Conservation (phyloP, 2,329 filamentous ascomycete species). For the Neofusicoccum kwambonambiense region DNA sequence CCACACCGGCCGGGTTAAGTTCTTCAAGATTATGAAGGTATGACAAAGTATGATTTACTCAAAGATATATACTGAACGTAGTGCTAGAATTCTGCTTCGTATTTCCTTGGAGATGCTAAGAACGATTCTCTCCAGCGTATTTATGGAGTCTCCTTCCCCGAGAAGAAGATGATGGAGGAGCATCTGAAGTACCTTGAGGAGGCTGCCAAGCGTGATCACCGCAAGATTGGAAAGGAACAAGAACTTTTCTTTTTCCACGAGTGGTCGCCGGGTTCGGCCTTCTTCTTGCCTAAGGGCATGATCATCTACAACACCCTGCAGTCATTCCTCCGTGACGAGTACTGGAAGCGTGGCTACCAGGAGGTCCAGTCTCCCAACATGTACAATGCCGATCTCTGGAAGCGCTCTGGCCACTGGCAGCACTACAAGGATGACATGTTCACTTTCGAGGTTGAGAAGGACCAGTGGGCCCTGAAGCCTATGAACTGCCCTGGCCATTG, state of each 20-base stretch:
- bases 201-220: constrained; percentile 95
- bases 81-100: constrained; percentile 67
- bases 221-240: constrained; percentile 90
- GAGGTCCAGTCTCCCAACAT: constrained; percentile 97
- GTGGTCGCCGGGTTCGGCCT: constrained; percentile 85
- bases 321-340: constrained; percentile 78
- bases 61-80: background rate
- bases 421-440: constrained; percentile 85
- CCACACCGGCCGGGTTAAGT: constrained; percentile 89
- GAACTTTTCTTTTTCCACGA: constrained; percentile 98
- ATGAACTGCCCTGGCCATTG: constrained; percentile 96
- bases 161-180: constrained; percentile 91
- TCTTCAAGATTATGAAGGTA: constrained; percentile 87
- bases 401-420: constrained; percentile 91
- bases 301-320: constrained; percentile 90
- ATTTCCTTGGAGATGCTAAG: constrained; percentile 89
- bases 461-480: constrained; percentile 81
- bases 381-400: constrained; percentile 92
- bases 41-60: constrained; percentile 13
- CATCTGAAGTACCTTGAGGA: constrained; percentile 96
- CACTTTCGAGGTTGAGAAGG: constrained; percentile 80
- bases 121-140: constrained; percentile 97
- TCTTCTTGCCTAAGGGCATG: constrained; percentile 89
- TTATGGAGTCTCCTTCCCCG: constrained; percentile 93
- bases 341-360: constrained; percentile 89